These are phyloP conservation scores for Saturnispora sanitii DNA, from an alignment of 805 yeast genomes.

Conservation along the genomic window DNA sequence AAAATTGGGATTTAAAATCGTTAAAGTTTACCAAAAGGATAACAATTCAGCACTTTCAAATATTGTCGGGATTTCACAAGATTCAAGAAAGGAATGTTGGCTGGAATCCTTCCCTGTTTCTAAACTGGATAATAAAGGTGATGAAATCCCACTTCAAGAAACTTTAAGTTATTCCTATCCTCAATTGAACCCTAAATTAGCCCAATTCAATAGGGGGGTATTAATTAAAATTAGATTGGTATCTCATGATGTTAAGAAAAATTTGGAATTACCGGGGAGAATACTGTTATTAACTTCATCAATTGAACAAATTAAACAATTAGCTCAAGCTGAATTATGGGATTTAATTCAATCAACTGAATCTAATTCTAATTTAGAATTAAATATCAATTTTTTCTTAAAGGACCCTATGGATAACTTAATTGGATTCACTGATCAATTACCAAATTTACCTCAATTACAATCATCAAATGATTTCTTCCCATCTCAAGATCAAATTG, in stretches of 20 bases:
- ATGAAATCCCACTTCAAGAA: conserved; percentile 30
- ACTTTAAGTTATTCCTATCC: conserved; percentile 22
- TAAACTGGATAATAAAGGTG: conserved; percentile 14
- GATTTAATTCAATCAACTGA: conserved; percentile 13
- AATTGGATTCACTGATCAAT: conserved; percentile 43
- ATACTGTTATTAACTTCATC: conserved; percentile 35
- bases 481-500: conserved; percentile 4
- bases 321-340: conserved; percentile 16
- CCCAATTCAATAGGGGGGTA: conserved; percentile 31
- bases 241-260: conserved; percentile 28
- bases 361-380: too few relatives aligned
- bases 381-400: conserved; percentile 26
- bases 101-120: conserved; percentile 52
- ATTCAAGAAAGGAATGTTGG: conserved; percentile 66
- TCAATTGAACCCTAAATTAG: conserved; percentile 8
- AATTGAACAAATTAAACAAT: conserved; percentile 19
- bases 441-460: conserved; percentile 2
- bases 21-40: conserved; percentile 51
- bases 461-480: conserved; percentile 10
- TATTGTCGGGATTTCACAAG: conserved; percentile 46
- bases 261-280: conserved; percentile 27
- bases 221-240: conserved; percentile 38
- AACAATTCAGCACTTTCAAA: conserved; percentile 23
- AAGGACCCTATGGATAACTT: conserved; percentile 59
- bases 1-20: conserved; percentile 48